phyloP scores from a whole-genome alignment of 805 yeast genomes.

The Wickerhamia fluorescens region DNA sequence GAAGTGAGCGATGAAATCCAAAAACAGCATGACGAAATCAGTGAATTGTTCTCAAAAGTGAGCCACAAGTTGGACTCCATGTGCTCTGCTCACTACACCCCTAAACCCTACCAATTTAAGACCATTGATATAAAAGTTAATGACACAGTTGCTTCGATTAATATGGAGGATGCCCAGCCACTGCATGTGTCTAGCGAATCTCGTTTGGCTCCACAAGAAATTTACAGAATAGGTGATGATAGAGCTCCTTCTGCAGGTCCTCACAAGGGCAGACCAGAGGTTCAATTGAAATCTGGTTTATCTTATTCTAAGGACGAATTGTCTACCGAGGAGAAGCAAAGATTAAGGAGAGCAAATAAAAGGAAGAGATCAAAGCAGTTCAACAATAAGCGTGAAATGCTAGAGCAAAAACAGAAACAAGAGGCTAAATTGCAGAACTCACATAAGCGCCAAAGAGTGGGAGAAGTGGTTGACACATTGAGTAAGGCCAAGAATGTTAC shows the following conservation, averaged over 20 bases:
- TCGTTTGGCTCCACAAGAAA: slow-evolving; percentile 91
- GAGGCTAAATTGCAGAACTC: slow-evolving; percentile 19
- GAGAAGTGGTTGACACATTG: slow-evolving; percentile 63
- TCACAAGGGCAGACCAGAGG: slow-evolving; percentile 40
- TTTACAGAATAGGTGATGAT: slow-evolving; percentile 52
- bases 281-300: slow-evolving; percentile 67
- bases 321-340: slow-evolving; percentile 76
- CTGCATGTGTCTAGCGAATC: slow-evolving; percentile 65
- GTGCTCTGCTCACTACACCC: slow-evolving; percentile 91
- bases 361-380: slow-evolving; percentile 62
- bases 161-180: slow-evolving; percentile 97
- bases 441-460: slow-evolving; percentile 45
- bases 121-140: slow-evolving; percentile 69
- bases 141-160: slow-evolving; percentile 60
- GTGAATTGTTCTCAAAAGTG: slow-evolving; percentile 53
- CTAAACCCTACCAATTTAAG: slow-evolving; percentile 74
- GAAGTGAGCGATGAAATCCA: slow-evolving; percentile 58
- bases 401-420: slow-evolving; percentile 22
- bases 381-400: slow-evolving; percentile 25
- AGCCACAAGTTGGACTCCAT: slow-evolving; percentile 76
- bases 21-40: slow-evolving; percentile 72
- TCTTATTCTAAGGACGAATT: slow-evolving; percentile 77
- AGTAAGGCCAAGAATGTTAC: slow-evolving; percentile 70
- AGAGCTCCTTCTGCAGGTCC: slow-evolving; percentile 20
- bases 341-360: slow-evolving; percentile 81